Conservation (phyloP, 2,329 filamentous ascomycete species). For the Sclerotiophoma versabilis region DNA sequence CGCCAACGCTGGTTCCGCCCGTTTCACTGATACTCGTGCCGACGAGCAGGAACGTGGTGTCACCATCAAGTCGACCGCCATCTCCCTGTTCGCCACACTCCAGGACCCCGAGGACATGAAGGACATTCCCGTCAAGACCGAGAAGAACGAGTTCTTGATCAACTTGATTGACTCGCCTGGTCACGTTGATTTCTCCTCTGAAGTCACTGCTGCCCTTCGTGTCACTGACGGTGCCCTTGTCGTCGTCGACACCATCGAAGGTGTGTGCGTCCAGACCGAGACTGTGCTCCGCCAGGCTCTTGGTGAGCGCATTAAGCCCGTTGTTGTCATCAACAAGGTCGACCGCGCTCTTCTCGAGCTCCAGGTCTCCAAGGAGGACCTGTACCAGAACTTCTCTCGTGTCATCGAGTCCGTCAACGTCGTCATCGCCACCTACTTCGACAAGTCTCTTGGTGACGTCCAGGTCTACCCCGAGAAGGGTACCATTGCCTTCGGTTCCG, state of each 20-base stretch:
- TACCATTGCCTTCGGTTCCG: slow-evolving; percentile 98
- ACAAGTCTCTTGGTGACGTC: slow-evolving; percentile 95
- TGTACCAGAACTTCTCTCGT: slow-evolving; percentile 99
- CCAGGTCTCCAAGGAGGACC: slow-evolving; percentile 97
- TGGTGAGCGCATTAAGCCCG: slow-evolving; percentile 99
- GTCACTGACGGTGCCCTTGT: slow-evolving; percentile 99
- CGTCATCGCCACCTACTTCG: slow-evolving; percentile 98
- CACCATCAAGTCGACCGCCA: slow-evolving; percentile 99
- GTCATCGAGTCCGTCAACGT: slow-evolving; percentile 99
- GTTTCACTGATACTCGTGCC: slow-evolving; percentile 94
- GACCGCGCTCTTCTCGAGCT: slow-evolving; percentile 99
- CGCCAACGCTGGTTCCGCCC: slow-evolving; percentile 93
- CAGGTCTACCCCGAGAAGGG: slow-evolving; percentile 98
- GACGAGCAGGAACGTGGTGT: slow-evolving; percentile 99
- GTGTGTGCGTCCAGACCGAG: slow-evolving; percentile 99
- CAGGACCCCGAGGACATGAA: slow-evolving; percentile 85
- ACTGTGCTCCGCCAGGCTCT: slow-evolving; percentile 98
- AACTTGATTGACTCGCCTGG: slow-evolving; percentile 99
- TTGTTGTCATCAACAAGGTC: slow-evolving; percentile 99
- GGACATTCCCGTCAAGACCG: slow-evolving; percentile 89
- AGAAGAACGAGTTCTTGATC: slow-evolving; percentile 98
- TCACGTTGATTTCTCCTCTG: slow-evolving; percentile 99
- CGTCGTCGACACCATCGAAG: slow-evolving; percentile 99
- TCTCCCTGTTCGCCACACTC: slow-evolving; percentile 93
- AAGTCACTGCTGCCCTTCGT: slow-evolving; percentile 99